Percentiles rank a stretch among this genome's conserved stretches.
These are phyloP conservation scores for Malus hybrid DNA, from an alignment of 331 rosid genomes.

Conservation along the genomic window DNA sequence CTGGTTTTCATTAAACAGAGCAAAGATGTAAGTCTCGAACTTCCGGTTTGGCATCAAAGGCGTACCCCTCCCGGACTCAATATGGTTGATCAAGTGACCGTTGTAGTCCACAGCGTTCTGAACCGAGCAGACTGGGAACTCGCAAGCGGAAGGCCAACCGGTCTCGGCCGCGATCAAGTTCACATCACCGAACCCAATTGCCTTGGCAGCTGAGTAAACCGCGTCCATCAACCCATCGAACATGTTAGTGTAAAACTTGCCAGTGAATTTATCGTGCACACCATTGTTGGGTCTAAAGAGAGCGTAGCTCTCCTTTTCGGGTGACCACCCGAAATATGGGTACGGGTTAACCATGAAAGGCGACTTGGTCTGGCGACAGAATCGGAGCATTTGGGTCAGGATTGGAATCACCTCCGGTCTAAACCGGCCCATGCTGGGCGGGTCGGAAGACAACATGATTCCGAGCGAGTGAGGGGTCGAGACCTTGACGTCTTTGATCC, in stretches of 20 bases:
- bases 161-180: conserved; percentile 64
- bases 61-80: conserved; percentile 52
- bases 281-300: conserved; percentile 62
- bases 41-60: conserved; percentile 82
- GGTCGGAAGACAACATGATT: conserved; percentile 42
- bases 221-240: conserved; percentile 71
- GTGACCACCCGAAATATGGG: conserved; percentile 71
- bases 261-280: conserved; percentile 39
- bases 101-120: conserved; percentile 54
- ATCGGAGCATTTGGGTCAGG: conserved; percentile 56
- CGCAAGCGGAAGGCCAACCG: conserved; percentile 85
- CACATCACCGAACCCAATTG: conserved; percentile 48
- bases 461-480: conserved; percentile 73
- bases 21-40: conserved; percentile 64
- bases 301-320: conserved; percentile 39
- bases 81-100: conserved; percentile 39
- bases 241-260: conserved; percentile 56
- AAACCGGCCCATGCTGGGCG: conserved; percentile 67
- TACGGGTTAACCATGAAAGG: conserved; percentile 93
- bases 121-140: conserved; percentile 54
- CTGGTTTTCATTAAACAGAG: conserved; percentile 70
- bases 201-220: conserved; percentile 57
- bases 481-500: conserved; percentile 63
- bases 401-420: conserved; percentile 40
- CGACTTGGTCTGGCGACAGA: conserved; percentile 37